Base-by-base conservation (phyloP, 23 red algal species). In the Pyropia haitanensis region DNA sequence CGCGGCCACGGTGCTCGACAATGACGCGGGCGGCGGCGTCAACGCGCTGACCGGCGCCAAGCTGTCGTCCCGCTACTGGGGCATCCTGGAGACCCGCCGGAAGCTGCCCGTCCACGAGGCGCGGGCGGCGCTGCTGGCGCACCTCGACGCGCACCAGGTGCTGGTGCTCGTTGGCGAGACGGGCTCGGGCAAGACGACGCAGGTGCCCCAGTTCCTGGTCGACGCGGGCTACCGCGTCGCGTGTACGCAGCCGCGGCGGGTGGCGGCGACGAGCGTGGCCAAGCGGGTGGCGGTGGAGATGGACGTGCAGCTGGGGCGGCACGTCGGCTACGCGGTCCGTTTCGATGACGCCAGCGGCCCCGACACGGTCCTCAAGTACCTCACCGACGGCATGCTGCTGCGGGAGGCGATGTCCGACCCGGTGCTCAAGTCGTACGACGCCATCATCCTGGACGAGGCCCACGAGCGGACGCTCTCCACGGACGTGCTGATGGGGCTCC, bases 341-440 rank as follows among this genome's bases (percentile, higher is more conserved):
- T 98, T 98, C 53, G 94, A 98, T 63, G 86, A 98, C 55, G 54
- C 44, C 23, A 80, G 86, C 7, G 69, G 61, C 19, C n/a, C 65
- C 20, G 39, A 83, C 16, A 98, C 94, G 21, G 34, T 78, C 39
- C 68, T 98, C 28, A 90, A 91, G 51, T 98, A 98, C 48, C 39
- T 88, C 24, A 98, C 94, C 4, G 94, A 91, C 57, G 94, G 94
- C 59, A 98, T 98, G 94, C 85, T 98, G 49, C 81, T 98, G 51
- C 81, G 94, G 30, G 94, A 98, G 63, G 87, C 88, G 39, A 78
- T 90, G 76, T 51, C 57, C 19, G 94, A 98, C 33, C 72, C 76
- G 19, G 50, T 31, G 33, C 81, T 98, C 12, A 56, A 34, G 3
- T 49, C 54, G 0, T 98, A 98, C 49, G 68, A 63, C 39, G 78